Conservation (phyloP, 2,329 filamentous ascomycete genomes). For the Fusarium beomiforme region DNA sequence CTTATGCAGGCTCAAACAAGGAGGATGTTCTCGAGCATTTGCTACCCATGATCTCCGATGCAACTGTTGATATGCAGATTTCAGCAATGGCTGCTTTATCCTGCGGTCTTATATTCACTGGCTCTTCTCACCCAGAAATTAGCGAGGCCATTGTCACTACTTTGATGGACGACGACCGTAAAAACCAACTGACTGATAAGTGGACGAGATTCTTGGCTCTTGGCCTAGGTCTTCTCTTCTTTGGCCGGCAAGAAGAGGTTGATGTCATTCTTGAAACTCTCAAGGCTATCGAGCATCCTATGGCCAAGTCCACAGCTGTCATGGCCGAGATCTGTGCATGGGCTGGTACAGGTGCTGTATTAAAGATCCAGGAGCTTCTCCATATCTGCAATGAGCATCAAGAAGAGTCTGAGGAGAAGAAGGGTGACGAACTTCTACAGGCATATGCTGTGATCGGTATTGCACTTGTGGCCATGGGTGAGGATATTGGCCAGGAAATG, state of each 20-base stretch:
- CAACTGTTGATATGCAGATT: conserved; percentile 89
- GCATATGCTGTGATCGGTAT: conserved; percentile 96
- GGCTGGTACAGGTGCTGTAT: conserved; percentile 95
- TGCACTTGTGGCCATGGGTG: conserved; percentile 95
- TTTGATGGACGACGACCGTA: conserved; percentile 91
- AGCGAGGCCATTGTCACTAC: conserved; percentile 93
- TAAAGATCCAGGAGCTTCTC: conserved; percentile 96
- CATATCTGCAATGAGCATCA: conserved; percentile 99
- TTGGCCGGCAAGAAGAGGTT: conserved; percentile 97
- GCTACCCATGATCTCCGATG: conserved; percentile 87
- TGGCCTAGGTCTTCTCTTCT: conserved; percentile 92
- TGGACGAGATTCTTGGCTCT: conserved; percentile 98
- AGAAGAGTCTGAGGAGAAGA: conserved; percentile 93
- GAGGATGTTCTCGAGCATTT: conserved; percentile 87
- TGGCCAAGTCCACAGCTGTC: conserved; percentile 94
- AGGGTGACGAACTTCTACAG: conserved; percentile 93
- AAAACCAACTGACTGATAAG: conserved; percentile 93
- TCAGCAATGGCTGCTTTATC: conserved; percentile 96
- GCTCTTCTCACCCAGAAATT: conserved; percentile 89
- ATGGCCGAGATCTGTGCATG: conserved; percentile 97
- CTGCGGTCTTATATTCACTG: conserved; percentile 90
- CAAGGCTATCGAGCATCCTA: conserved; percentile 96
- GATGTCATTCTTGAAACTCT: conserved; percentile 96
- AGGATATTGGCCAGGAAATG: conserved; percentile 99
- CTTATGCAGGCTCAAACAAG: conserved; percentile 94